Percentiles rank a stretch among this genome's conserved stretches.
phyloP scores from a whole-genome alignment of 345 rosid genomes.

The Moricandia moricandioides region DNA sequence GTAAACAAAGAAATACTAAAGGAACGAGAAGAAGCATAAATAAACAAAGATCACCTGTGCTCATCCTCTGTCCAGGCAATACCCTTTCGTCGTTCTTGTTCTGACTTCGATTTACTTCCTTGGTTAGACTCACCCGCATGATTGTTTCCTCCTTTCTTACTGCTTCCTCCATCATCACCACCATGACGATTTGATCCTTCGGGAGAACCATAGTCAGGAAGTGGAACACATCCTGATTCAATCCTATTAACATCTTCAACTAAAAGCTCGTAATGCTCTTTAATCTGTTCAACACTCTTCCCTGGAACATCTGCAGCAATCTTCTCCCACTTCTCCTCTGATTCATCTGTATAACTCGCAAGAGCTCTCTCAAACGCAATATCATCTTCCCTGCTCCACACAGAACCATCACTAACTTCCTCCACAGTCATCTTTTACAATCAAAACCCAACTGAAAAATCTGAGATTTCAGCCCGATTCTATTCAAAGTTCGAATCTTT shows the following conservation, averaged over 20 bases:
- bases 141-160: slow-evolving; percentile 62
- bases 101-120: slow-evolving; percentile 79
- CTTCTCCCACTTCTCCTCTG: slow-evolving; percentile 57
- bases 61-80: slow-evolving; percentile 99
- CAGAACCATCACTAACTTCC: slow-evolving; percentile 57
- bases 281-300: slow-evolving; percentile 75
- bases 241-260: slow-evolving; percentile 72
- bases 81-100: slow-evolving; percentile 96
- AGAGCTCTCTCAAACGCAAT: slow-evolving; percentile 89
- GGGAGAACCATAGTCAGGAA: slow-evolving; percentile 67
- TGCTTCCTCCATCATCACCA: slow-evolving; percentile 69
- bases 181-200: slow-evolving; percentile 51
- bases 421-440: slow-evolving; percentile 54
- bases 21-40: slow-evolving; percentile 9
- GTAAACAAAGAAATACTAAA: not conserved
- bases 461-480: slow-evolving; percentile 31
- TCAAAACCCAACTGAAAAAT: slow-evolving; percentile 1
- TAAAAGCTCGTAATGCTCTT: slow-evolving; percentile 72
- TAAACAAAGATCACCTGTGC: slow-evolving; percentile 22
- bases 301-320: slow-evolving; percentile 80
- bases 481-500: slow-evolving; percentile 23
- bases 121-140: slow-evolving; percentile 62
- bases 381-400: slow-evolving; percentile 87
- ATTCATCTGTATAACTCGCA: slow-evolving; percentile 62
- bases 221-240: slow-evolving; percentile 87